Base-by-base conservation (phyloP, 768 basidiomycete genomes). In the Mycena filopes region DNA sequence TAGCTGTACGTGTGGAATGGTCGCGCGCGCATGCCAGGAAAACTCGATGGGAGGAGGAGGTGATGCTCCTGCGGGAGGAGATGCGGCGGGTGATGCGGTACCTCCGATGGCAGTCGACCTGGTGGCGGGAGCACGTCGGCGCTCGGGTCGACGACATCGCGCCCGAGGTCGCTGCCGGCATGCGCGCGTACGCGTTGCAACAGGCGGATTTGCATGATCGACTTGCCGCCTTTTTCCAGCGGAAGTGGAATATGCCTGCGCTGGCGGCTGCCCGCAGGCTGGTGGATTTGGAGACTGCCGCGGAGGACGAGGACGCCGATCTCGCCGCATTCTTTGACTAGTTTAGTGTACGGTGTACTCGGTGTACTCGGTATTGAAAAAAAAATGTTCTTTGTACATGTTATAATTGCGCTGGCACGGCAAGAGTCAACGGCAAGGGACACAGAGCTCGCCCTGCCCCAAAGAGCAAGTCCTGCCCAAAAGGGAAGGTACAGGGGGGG, bases 1-100 rank as follows among this genome's bases (percentile, higher is more conserved):
- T 23, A 70, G 70, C 63, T 0, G 46, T 68, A 13, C 58, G 29
- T 29, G 61, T 70, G 2, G 70, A 69, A 46, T 70, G 63, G 60
- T 54, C 46, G 12, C 31, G 60, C 20, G 63, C 68, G 16, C 38
- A 23, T 2, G 66, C 55, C 3, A 31, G 50, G 7, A 36, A 36
- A 11, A 15, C 15, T 36, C 4, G 36, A 15, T 36, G 36, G 36
- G 36, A 36, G 10, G 36, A 70, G 36, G 64, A 69, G 42, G 61
- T 65, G 0, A 5, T 50, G 31, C 31, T 65, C 20, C 41, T 68
- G 58, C 21, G 51, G 20, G 69, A 65, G 26, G 70, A 71, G 51
- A 68, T 69, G 64, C 33, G 45, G 15, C 23, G 46, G 21, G 40
- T 60, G 1, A 15, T 57, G 2, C 43, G 55, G 0, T 57, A 57